Evolutionary conservation across 2,329 filamentous ascomycete species (phyloP), one percentile per base, ranked within the genome.

Genomic region (Aspergillus felis): DNA sequence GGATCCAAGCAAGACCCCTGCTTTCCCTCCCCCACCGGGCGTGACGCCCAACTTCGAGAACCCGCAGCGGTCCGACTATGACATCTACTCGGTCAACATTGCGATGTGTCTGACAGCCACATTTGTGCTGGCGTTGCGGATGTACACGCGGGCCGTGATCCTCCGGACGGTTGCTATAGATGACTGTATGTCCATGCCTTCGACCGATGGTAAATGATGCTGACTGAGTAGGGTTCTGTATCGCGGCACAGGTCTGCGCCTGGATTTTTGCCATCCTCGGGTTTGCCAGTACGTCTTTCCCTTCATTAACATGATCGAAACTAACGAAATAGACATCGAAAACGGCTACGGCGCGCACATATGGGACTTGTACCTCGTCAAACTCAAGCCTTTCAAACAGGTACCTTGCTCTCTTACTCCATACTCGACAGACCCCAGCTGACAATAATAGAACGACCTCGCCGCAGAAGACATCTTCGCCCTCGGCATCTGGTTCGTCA

Each of bases 401-500:
- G 58, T 61, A 44, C 5, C 51, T 41, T 35, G 29, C 9, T 2
- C 28, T 2, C 1, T 25, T 25, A 12, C 12, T 14, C 29, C 12
- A 22, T 1, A 1, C 12, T 14, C 7, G 8, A 9, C 10, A 5
- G 1, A 6, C 7, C 2, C 3, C 41, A 14, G 9, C 46, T 3
- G 32, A 38, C 28, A 1, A 4, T 2, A 38, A 10, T 29, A 61
- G 59, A 53, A 59, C 29, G 59, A 61, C 22, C 54, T 61, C 8
- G 60, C 56, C 7, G 60, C 52, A 35, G 57, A 61, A 35, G 59
- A 56, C 35, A 22, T 61, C 25, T 63, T 52, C 49, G 59, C 55
- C 0, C 54, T 61, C 24, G 59, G 59, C 3, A 53, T 61, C 49
- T 61, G 59, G 59, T 56, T 64, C 28, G 60, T 63, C 50, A 63